Evolutionary conservation across 148 eudicot genomes (phyloP), one percentile per base, ranked within the genome.

Genomic region (Chenopodium album): DNA sequence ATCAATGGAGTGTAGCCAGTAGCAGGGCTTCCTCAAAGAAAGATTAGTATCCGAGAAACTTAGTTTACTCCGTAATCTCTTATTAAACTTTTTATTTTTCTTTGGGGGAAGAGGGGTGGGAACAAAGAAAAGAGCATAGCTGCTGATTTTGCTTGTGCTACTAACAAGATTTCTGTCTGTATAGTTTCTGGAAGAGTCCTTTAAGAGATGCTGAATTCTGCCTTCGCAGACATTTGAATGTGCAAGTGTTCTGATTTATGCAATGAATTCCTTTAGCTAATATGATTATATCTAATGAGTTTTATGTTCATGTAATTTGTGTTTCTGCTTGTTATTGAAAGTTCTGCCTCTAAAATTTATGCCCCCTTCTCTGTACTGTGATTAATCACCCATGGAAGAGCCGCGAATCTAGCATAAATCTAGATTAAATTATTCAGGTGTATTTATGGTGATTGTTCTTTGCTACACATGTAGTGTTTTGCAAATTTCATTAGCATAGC

Each of bases 1-100:
- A 92, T 84, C 91, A 94, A 44, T 92, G 94, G 94, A 90, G 94
- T 82, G 82, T 86, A 22, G 87, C 92, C 52, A 91, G 92, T 77
- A 91, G 89, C 62, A 83, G 86, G 84, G 87, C 84, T 75, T 88
- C 88, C 56, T 89, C 89, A 5, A 86, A 84, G 75, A 86, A 88
- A 81, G 88, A 78, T 62, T 77, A 62, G 17, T 14, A 56, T 17
- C 9, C 34, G 64, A 59, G 77, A 86, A 75, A 48, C 7, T 56
- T 56, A 17, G 62, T 17, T 56, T 19, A 16, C 44, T 41, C 8
- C 44, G 44, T 41, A 41, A 41, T 41, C 44, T 56, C 62, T 56
- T 56, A 56, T 56, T 13, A 17, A 56, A 62, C 63, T 59, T 17
- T 59, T 8, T 22, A 4, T 62, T 62, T 62, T 62, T 22, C 9